Percentiles rank a stretch among this genome's conserved stretches.
Evolutionary conservation across 2,329 filamentous ascomycete species (phyloP).

Genomic region (Epichloe festucae): DNA sequence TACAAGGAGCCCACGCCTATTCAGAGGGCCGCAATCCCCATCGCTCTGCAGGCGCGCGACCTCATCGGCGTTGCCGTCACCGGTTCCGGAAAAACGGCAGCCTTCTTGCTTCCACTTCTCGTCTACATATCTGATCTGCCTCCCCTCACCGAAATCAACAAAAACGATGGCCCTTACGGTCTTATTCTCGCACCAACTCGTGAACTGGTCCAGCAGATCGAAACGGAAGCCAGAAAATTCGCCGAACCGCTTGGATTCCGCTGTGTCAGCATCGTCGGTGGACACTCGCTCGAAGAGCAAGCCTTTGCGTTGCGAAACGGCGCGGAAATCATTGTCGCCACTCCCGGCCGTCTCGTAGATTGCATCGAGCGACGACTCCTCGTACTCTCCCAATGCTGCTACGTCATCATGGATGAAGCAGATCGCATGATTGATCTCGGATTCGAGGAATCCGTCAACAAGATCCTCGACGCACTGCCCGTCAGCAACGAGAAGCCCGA

Average conservation of each 20-base stretch:
- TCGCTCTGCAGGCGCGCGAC: slow-evolving; percentile 82
- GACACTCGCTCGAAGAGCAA: slow-evolving; percentile 89
- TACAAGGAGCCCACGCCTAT: slow-evolving; percentile 88
- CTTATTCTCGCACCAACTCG: slow-evolving; percentile 93
- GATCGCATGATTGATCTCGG: slow-evolving; percentile 98
- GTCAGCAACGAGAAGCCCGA: slow-evolving; percentile 93
- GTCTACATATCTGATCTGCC: slow-evolving; percentile 91
- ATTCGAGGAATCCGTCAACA: slow-evolving; percentile 95
- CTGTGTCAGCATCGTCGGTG: slow-evolving; percentile 95
- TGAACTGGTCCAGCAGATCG: slow-evolving; percentile 95
- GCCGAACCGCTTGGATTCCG: slow-evolving; percentile 82
- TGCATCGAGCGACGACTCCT: slow-evolving; percentile 88
- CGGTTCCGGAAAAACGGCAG: slow-evolving; percentile 95
- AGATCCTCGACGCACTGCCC: slow-evolving; percentile 88
- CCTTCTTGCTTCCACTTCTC: slow-evolving; percentile 81
- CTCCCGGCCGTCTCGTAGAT: slow-evolving; percentile 89
- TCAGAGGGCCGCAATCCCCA: slow-evolving; percentile 88
- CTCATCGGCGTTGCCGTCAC: slow-evolving; percentile 97
- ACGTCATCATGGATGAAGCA: slow-evolving; percentile 98
- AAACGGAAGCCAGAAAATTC: slow-evolving; percentile 86
- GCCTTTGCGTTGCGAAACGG: slow-evolving; percentile 80
- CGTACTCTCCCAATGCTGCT: slow-evolving; percentile 91
- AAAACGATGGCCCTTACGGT: slow-evolving; percentile 93
- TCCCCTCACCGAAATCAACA: slow-evolving; percentile 71
- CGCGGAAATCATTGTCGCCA: slow-evolving; percentile 97